Base-by-base conservation (phyloP, 345 rosid genomes). In the Linum tenue region DNA sequence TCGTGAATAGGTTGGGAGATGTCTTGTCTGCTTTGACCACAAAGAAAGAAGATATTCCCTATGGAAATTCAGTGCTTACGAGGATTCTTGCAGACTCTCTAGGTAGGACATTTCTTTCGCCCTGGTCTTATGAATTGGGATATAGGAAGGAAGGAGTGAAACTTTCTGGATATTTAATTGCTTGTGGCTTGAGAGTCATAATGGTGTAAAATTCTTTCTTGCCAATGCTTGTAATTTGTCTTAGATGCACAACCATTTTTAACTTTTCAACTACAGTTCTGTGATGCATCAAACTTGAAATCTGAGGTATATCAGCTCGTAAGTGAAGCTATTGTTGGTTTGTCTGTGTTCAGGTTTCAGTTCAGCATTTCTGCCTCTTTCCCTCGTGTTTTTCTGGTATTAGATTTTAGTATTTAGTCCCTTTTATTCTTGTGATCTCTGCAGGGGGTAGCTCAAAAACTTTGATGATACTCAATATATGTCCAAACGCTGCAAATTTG, bases 11-110 rank as follows among this genome's bases (percentile, higher is more conserved):
- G 88, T 82, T 94, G 82, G 97, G 96, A 76, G 99, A 94, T 88
- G 97, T 90, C 69, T 80, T 94, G 64, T 90, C 95, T 57, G 72
- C 96, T 56, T 70, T 94, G 83, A 88, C 96, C 11, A 85, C 96
- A 62, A 86, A 77, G 75, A 90, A 85, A 80, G 92, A 88, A 63
- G 73, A 43, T 63, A 64, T 94, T 74, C 97, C 97, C 56, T 94
- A 88, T 68, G 99, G 83, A 76, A 88, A 90, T 76, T 94, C 99
- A 64, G 74, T 83, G 82, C 90, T 94, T 60, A 94, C 99, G 22
- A 83, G 75, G 68, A 65, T 90, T 66, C 86, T 94, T 75, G 84
- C 89, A 31, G 99, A 94, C 71, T 94, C 99, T 35, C 62, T 90
- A 80, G 99, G 99, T 94, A 85, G 63, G 5, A 14, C 39, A 55